Evolutionary conservation across 1,284 basidiomycete genomes (phyloP).

Genomic region (Coniferiporia weirii): DNA sequence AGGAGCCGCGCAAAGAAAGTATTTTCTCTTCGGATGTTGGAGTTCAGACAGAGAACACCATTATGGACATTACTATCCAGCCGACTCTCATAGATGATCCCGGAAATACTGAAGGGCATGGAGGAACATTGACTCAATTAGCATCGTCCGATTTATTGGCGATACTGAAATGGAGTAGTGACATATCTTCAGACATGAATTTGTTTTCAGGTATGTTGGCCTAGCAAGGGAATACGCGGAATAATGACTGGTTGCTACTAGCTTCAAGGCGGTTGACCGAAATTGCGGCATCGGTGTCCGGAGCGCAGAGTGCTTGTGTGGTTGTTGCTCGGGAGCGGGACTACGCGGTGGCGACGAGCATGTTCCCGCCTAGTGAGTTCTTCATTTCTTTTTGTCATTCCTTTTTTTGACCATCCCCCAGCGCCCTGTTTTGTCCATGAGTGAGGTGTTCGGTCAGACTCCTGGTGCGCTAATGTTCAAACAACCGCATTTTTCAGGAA

Average conservation of each 20-base stretch:
- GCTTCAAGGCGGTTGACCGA: constrained; percentile 64
- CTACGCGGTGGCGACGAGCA: constrained; percentile 62
- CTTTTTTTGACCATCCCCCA: constrained; percentile 32
- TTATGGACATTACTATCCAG: constrained; percentile 30
- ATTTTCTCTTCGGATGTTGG: constrained; percentile 55
- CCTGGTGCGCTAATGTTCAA: too few relatives aligned
- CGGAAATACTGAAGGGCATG: constrained; percentile 33
- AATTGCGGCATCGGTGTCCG: constrained; percentile 61
- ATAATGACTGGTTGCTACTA: constrained; percentile 23
- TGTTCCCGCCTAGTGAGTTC: constrained; percentile 26
- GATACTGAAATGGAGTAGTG: constrained; percentile 65
- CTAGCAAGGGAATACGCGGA: background rate
- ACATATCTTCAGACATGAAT: constrained; percentile 68
- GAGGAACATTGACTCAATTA: constrained; percentile 47
- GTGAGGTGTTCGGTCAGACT: constrained; percentile 30
- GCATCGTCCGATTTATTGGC: constrained; percentile 54
- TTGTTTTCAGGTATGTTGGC: constrained; percentile 44
- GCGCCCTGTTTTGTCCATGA: constrained; percentile 63
- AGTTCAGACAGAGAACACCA: constrained; percentile 55
- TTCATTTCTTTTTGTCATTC: background rate
- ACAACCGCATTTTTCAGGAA: constrained; percentile 36
- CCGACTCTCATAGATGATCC: constrained; percentile 30
- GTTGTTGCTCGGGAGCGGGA: constrained; percentile 65
- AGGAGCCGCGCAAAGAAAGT: constrained; percentile 45
- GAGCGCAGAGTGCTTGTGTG: constrained; percentile 60